These are phyloP conservation scores for barley (Hordeum vulgare) DNA, from an alignment of 176 grass and related monocot species.

Conservation along the genomic window DNA sequence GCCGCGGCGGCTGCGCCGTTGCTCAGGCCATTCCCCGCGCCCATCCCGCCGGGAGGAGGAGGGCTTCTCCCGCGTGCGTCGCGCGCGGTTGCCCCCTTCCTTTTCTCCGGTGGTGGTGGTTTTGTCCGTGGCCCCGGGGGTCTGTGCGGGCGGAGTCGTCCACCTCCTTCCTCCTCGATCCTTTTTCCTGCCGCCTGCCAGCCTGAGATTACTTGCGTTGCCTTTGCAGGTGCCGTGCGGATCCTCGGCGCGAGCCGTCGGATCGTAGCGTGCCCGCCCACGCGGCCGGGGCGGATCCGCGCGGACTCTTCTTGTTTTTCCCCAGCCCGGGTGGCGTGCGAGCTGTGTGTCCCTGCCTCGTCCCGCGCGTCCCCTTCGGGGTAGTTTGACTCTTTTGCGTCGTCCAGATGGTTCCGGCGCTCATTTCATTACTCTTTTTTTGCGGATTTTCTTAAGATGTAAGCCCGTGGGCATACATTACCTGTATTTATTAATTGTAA, in stretches of 20 bases:
- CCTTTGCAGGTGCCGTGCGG: neutral
- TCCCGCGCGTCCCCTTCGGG: neutral
- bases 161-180: neutral
- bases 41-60: neutral
- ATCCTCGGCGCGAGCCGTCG: neutral
- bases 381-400: neutral
- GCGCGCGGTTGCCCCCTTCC: neutral
- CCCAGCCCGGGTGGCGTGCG: neutral
- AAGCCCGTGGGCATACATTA: too few relatives aligned
- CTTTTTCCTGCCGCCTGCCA: neutral
- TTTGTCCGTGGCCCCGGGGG: neutral
- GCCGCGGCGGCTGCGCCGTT: neutral
- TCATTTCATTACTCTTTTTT: too few relatives aligned
- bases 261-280: neutral
- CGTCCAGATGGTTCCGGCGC: neutral
- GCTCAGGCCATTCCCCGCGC: neutral
- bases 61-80: slow-evolving; percentile 2
- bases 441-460: too few relatives aligned
- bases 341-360: neutral
- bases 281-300: neutral
- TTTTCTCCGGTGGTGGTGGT: neutral
- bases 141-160: neutral
- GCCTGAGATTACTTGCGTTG: neutral
- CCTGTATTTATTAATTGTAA: too few relatives aligned
- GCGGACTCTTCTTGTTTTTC: neutral